Conservation (phyloP, 1,139 yeast genomes). For the Blastobotrys arbuscula region DNA sequence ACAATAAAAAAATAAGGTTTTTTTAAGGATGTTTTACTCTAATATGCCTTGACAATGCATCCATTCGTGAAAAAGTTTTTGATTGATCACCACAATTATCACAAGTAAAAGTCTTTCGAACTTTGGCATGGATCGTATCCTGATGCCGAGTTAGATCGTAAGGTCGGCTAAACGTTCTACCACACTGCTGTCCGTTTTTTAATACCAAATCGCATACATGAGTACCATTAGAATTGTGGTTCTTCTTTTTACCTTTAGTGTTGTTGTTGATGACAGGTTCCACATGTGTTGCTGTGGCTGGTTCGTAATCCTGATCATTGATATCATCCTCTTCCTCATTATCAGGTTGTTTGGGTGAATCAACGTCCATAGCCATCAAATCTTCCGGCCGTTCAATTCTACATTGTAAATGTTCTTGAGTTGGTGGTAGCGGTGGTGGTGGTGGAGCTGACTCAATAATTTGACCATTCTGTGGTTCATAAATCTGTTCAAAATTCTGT, state of each 20-base stretch:
- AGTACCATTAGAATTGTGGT: conserved; percentile 21
- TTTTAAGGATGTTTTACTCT: conserved; percentile 63
- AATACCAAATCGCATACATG: conserved; percentile 59
- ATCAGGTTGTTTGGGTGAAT: not conserved
- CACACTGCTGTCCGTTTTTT: conserved; percentile 56
- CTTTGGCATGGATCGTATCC: conserved; percentile 90
- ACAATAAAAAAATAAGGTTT: conserved; percentile 3
- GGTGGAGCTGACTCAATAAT: not conserved
- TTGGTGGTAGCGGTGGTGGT: not conserved
- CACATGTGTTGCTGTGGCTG: not conserved
- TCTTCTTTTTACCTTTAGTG: not conserved
- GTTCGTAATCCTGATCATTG: not conserved
- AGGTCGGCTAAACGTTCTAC: conserved; percentile 84
- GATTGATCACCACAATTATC: conserved; percentile 68
- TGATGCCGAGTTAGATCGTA: conserved; percentile 93
- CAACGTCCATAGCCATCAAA: not conserved
- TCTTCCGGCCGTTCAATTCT: not conserved
- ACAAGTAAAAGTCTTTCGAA: conserved; percentile 81
- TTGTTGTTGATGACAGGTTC: not conserved
- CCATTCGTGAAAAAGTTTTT: conserved; percentile 89
- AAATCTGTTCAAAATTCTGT: no score
- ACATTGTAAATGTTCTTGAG: not conserved
- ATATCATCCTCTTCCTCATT: no score
- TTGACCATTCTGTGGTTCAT: no score
- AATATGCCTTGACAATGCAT: conserved; percentile 89